Conservation (phyloP, 2,329 filamentous ascomycete genomes). For the Sporothrix luriei region DNA sequence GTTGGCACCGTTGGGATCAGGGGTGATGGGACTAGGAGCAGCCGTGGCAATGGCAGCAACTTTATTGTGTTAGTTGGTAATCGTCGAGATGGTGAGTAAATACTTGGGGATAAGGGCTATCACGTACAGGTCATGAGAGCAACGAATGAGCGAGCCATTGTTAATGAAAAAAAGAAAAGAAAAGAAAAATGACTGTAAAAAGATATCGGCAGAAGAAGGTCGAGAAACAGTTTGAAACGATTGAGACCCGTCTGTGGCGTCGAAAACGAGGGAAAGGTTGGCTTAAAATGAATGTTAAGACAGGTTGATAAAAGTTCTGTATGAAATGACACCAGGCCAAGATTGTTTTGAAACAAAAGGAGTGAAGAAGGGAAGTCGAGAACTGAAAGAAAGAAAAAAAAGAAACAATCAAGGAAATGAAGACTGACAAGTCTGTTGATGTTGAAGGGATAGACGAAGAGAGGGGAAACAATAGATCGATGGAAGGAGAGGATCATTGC, state of each 20-base stretch:
- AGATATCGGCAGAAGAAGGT: no score
- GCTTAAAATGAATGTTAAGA: neutral
- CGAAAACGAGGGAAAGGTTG: neutral
- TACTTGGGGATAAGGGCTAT: neutral
- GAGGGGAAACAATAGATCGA: constrained; percentile 15
- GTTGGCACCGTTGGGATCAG: constrained; percentile 36
- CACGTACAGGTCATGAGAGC: constrained; percentile 33
- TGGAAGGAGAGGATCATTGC: constrained; percentile 26
- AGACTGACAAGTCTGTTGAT: constrained; percentile 9
- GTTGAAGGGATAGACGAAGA: constrained; percentile 8
- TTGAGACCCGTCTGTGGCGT: neutral
- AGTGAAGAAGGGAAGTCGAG: constrained; percentile 19
- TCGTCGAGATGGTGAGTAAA: neutral
- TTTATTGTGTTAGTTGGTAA: constrained; percentile 7
- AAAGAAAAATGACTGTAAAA: neutral
- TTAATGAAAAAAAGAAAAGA: neutral
- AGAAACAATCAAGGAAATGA: constrained; percentile 5
- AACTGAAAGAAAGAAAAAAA: neutral
- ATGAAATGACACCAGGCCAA: constrained; percentile 20
- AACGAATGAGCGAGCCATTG: constrained; percentile 31
- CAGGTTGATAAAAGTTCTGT: constrained; percentile 10
- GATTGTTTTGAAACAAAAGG: neutral
- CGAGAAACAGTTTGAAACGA: neutral
- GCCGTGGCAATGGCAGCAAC: constrained; percentile 34
- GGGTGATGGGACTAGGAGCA: constrained; percentile 35